Base-by-base conservation (phyloP, 805 yeast species). In the Dipodascus geniculatus region DNA sequence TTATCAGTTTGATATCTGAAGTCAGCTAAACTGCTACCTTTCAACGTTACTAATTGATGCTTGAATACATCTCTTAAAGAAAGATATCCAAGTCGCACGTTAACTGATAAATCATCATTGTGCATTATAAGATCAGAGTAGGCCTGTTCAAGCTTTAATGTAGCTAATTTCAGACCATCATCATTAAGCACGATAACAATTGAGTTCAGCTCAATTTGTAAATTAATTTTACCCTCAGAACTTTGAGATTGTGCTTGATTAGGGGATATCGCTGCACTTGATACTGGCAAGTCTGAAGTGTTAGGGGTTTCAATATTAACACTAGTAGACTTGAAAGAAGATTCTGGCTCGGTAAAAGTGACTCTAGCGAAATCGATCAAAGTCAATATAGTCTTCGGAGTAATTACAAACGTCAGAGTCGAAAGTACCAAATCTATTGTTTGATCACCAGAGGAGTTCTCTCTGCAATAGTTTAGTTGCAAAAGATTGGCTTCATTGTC, bases 301-400 rank as follows among this genome's bases (percentile, higher is more conserved):
- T 28, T 28, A 28, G 33, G 11, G 6, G 33, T 6, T 6, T 28
- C 33, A 11, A 28, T 6, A 28, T 28, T 28, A 28, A 6, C 33
- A 11, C 33, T 28, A 28, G 9, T n/a, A 6, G 44, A 11, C 20
- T 9, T 17, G 19, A 16, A 16, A 11, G 44, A 11, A n/a, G 53
- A 20, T 57, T 80, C 76, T 0, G 96, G 95, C 66, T 83, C 83
- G 0, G 96, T 85, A 65, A 93, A 93, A 0, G 98, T 93, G 49
- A 88, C 85, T 62, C 90, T 71, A 1, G 85, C 74, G 65, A 83
- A 93, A 65, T 89, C 91, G 57, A 91, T 68, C 14, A 93, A 70
- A 1, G 95, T 84, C 57, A 93, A 72, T 14, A 86, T 68, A 1
- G 95, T 85, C 62, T 80, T 85, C 50, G 97, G 80, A 0, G 95